Base-by-base conservation (phyloP, 176 grass and related monocot species). In the Zoysia pacifica region DNA sequence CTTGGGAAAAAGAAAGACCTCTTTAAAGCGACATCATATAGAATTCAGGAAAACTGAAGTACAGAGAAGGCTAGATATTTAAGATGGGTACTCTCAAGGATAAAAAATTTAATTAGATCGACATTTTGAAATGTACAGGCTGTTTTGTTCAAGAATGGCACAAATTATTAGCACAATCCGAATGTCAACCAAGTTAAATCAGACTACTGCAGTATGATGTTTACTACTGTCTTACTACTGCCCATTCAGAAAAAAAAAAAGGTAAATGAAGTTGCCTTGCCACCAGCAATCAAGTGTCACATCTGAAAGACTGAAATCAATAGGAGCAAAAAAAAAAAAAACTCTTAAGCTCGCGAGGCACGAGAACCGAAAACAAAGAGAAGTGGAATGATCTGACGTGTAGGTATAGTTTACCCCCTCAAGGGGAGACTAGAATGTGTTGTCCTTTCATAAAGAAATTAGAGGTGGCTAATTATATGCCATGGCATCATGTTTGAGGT, bases 1-100 rank as follows among this genome's bases (percentile, higher is more conserved):
- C 35, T 48, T 10, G 14, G 36, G 71, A 65, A 89, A 88, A 85
- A 51, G 39, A 73, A 67, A 77, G 82, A 77, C 77, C 50, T 47
- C 5, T 41, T 11, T 51, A 72, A 0, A 89, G 53, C 20, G 82
- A 78, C 72, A 81, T 62, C 55, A 9, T 61, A 4, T 18, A 36
- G 20, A 60, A 37, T 52, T 35, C 43, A 68, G 59, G 19, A 58
- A 18, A 58, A 58, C 55, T 19, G 3, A 58, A 58, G 55, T 19
- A 19, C 55, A 58, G 54, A 19, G n/a, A 59, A 20, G 56, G 8
- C 56, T 59, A 20, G 18, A 20, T 2, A 53, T 53, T 37, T 48
- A 6, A 11, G 18, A 10, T 16, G 16, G 18, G 3, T 56, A 56
- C 5, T 16, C n/a, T 18, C 6, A 55, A 4, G 14, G 28, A 28